phyloP scores from a whole-genome alignment of 2,329 filamentous ascomycete genomes.

The Daldinia sp. region DNA sequence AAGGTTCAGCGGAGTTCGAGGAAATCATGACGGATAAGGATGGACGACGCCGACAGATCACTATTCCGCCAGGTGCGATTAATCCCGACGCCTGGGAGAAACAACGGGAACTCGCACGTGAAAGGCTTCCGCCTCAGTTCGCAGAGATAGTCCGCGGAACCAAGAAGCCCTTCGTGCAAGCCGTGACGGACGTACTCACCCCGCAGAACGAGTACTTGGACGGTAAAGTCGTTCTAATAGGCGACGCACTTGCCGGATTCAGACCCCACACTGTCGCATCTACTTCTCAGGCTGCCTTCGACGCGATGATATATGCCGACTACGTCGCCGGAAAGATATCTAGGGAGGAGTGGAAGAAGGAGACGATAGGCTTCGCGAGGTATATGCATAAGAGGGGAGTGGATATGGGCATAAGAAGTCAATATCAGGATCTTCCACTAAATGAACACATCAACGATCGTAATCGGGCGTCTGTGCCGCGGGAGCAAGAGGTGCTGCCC shows the following conservation, averaged over 20 bases:
- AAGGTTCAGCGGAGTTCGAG: constrained; percentile 44
- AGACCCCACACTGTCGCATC: constrained; percentile 55
- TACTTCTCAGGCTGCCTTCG: constrained; percentile 51
- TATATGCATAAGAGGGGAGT: constrained; percentile 48
- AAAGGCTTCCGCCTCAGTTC: constrained; percentile 50
- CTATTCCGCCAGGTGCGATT: constrained; percentile 50
- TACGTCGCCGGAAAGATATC: constrained; percentile 46
- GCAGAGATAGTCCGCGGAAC: constrained; percentile 53
- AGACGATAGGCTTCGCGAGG: constrained; percentile 49
- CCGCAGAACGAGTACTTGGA: constrained; percentile 47
- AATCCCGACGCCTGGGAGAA: constrained; percentile 47
- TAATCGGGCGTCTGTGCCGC: constrained; percentile 46
- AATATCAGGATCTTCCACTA: constrained; percentile 45
- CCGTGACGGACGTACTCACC: constrained; percentile 51
- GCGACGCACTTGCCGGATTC: constrained; percentile 56
- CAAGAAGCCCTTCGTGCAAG: constrained; percentile 52
- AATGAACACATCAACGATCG: constrained; percentile 48
- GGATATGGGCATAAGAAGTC: constrained; percentile 49
- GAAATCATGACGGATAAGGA: constrained; percentile 49
- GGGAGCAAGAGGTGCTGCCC: constrained; percentile 46
- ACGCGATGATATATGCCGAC: constrained; percentile 49
- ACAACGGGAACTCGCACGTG: constrained; percentile 46
- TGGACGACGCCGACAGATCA: constrained; percentile 47
- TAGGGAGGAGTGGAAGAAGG: constrained; percentile 47
- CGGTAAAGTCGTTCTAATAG: constrained; percentile 52